phyloP scores from a whole-genome alignment of 2,329 filamentous ascomycete genomes.

The Coleophoma cylindrospora region DNA sequence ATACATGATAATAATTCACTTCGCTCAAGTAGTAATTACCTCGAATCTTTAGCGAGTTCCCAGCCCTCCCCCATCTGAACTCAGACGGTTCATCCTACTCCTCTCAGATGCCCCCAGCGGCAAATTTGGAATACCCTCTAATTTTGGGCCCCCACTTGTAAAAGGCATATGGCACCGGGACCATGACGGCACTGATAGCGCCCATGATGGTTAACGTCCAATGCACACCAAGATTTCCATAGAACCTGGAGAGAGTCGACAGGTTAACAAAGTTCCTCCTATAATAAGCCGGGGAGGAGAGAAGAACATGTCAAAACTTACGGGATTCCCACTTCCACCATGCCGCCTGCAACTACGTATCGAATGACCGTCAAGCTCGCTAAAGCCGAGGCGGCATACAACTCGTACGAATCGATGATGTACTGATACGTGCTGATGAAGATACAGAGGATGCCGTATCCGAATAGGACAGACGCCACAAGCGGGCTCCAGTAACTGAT shows the following conservation, averaged over 20 bases:
- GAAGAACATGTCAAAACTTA: slow-evolving; percentile 1
- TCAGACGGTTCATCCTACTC: not conserved
- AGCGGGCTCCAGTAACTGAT: slow-evolving; percentile 38
- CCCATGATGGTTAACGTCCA: slow-evolving; percentile 34
- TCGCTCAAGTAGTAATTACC: too few relatives aligned
- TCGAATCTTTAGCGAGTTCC: too few relatives aligned
- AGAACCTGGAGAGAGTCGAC: slow-evolving; percentile 16
- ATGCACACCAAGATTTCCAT: slow-evolving; percentile 29
- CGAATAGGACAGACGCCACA: slow-evolving; percentile 31
- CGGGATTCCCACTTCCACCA: slow-evolving; percentile 23
- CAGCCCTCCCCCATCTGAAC: not conserved
- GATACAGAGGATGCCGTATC: slow-evolving; percentile 35
- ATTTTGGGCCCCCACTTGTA: slow-evolving; percentile 26
- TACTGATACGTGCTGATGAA: slow-evolving; percentile 36
- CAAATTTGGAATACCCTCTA: not conserved
- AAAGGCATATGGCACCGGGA: slow-evolving; percentile 34
- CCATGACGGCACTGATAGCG: slow-evolving; percentile 29
- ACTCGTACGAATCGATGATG: slow-evolving; percentile 35
- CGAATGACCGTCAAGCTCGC: slow-evolving; percentile 31
- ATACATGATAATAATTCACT: too few relatives aligned
- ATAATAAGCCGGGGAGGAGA: too few relatives aligned
- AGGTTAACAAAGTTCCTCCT: too few relatives aligned
- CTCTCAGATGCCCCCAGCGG: not conserved
- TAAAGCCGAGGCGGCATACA: slow-evolving; percentile 30
- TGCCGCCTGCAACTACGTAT: slow-evolving; percentile 31